Conservation (phyloP, 352 stramenopile genomes). For the Chrysophaeum taylorii region DNA sequence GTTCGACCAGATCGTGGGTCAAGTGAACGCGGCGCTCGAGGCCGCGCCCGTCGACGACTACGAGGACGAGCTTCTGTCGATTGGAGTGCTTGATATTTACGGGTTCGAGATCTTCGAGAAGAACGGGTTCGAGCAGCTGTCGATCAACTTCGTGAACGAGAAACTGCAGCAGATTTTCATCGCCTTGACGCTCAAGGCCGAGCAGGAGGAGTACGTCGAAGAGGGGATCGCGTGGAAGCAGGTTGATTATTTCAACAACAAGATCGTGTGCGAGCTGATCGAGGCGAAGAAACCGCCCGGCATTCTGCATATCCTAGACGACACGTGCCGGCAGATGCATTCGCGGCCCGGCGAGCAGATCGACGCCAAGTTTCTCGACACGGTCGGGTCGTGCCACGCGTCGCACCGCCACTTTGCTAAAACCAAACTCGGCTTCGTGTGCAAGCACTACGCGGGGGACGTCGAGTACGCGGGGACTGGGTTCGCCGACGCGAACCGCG, state of each 20-base stretch:
- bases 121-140: slow-evolving; percentile 75
- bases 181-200: slow-evolving; percentile 43
- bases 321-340: slow-evolving; percentile 27
- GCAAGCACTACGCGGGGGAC: slow-evolving; percentile 36
- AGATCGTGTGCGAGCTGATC: slow-evolving; percentile 69
- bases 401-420: slow-evolving; percentile 3
- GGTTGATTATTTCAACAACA: slow-evolving; percentile 50
- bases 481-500: slow-evolving; percentile 92
- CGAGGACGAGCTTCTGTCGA: slow-evolving; percentile 33
- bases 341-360: slow-evolving; percentile 8
- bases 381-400: background rate
- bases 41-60: slow-evolving; percentile 17
- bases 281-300: slow-evolving; percentile 68
- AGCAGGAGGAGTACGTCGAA: slow-evolving; percentile 46
- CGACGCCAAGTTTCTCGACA: slow-evolving; percentile 8
- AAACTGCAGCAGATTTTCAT: slow-evolving; percentile 76
- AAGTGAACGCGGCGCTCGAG: slow-evolving; percentile 58
- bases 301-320: slow-evolving; percentile 46
- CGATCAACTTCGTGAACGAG: slow-evolving; percentile 73
- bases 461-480: slow-evolving; percentile 83
- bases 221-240: slow-evolving; percentile 41
- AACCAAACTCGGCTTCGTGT: slow-evolving; percentile 23
- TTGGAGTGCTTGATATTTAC: slow-evolving; percentile 77
- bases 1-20: slow-evolving; percentile 79
- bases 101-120: slow-evolving; percentile 69